These are phyloP conservation scores for Chrysanthemum makinoi DNA, from an alignment of 129 eudicot species.

Conservation along the genomic window DNA sequence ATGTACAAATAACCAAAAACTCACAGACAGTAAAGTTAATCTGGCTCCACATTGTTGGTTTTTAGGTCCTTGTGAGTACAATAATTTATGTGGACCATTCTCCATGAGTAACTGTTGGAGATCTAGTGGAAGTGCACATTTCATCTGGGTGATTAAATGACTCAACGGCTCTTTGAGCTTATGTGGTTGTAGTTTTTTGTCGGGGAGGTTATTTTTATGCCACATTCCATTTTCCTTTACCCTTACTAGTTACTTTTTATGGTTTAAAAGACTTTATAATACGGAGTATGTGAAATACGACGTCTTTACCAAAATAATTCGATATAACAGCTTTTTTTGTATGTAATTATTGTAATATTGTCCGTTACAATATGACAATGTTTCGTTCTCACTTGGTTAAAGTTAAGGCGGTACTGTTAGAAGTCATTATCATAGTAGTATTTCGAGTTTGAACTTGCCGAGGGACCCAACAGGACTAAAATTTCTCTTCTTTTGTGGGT, in stretches of 20 bases:
- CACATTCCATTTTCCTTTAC: not conserved
- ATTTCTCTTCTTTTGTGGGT: not conserved
- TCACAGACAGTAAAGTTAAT: conserved; percentile 19
- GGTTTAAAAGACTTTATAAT: too few relatives aligned
- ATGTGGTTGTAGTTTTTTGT: conserved; percentile 9
- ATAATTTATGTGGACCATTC: conserved; percentile 27
- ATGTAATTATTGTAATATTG: too few relatives aligned
- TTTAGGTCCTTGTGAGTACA: conserved; percentile 24
- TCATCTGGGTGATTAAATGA: conserved; percentile 22
- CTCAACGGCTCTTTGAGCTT: conserved; percentile 37
- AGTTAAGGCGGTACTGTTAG: conserved; percentile 3
- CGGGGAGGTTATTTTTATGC: too few relatives aligned
- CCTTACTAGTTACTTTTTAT: too few relatives aligned
- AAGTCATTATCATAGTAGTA: not conserved
- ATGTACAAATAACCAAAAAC: conserved; percentile 11
- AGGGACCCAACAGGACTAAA: not conserved
- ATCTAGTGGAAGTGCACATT: conserved; percentile 26
- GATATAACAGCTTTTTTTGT: too few relatives aligned
- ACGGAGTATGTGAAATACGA: too few relatives aligned
- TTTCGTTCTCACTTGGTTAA: conserved; percentile 15
- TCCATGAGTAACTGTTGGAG: conserved; percentile 15
- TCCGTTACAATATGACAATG: too few relatives aligned
- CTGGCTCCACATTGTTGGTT: conserved; percentile 25
- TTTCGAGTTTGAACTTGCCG: not conserved
- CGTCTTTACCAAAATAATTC: too few relatives aligned